These are phyloP conservation scores for Sporisorium exsertum DNA, from an alignment of 1,284 basidiomycete species.

Conservation along the genomic window DNA sequence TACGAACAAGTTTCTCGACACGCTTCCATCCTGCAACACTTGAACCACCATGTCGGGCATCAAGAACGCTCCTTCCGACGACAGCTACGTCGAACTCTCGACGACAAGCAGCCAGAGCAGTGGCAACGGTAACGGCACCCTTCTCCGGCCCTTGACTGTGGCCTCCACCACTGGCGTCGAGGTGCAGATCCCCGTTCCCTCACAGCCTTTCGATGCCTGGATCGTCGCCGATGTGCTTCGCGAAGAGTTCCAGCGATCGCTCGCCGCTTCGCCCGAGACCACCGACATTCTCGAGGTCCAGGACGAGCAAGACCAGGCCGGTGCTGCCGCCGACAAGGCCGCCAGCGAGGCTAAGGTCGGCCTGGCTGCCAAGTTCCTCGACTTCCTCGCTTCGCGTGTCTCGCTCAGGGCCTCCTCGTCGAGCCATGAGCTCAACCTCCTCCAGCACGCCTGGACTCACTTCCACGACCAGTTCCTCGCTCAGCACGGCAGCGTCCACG, in stretches of 20 bases:
- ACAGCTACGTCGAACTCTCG: slow-evolving; percentile 52
- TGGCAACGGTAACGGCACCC: slow-evolving; percentile 39
- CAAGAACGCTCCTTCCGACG: slow-evolving; percentile 50
- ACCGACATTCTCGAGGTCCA: slow-evolving; percentile 46
- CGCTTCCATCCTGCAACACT: neutral
- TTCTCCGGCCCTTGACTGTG: slow-evolving; percentile 45
- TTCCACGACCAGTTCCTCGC: slow-evolving; percentile 56
- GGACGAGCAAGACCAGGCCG: slow-evolving; percentile 60
- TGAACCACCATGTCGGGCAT: slow-evolving; percentile 29
- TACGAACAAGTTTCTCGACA: neutral
- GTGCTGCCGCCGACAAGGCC: slow-evolving; percentile 33
- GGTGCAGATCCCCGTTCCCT: slow-evolving; percentile 58
- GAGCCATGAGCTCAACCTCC: slow-evolving; percentile 82
- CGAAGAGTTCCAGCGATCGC: slow-evolving; percentile 59
- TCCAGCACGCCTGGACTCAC: slow-evolving; percentile 68
- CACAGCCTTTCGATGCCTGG: slow-evolving; percentile 63
- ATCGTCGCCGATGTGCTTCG: slow-evolving; percentile 60
- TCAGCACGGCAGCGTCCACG: slow-evolving; percentile 77
- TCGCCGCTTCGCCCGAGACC: slow-evolving; percentile 56
- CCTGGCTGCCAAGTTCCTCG: slow-evolving; percentile 68
- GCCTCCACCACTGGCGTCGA: slow-evolving; percentile 38
- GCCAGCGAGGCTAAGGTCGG: slow-evolving; percentile 52
- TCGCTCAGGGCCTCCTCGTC: slow-evolving; percentile 76
- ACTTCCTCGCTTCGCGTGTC: slow-evolving; percentile 73
- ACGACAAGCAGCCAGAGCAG: slow-evolving; percentile 47